Conservation (phyloP, 208 protist species). For the Zelonia costaricensis region DNA sequence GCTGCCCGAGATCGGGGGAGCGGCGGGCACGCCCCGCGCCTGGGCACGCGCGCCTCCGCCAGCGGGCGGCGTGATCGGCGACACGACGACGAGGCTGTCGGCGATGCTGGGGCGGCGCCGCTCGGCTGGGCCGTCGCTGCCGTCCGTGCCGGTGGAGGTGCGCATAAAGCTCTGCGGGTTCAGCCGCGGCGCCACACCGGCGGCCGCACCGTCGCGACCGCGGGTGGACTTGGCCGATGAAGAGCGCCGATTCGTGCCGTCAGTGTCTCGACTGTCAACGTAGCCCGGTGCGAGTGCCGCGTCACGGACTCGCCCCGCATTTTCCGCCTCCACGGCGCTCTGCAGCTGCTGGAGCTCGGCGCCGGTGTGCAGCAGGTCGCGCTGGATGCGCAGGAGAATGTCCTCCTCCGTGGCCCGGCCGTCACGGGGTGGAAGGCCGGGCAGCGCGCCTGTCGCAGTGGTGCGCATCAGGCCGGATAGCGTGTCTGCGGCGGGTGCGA, state of each 20-base stretch:
- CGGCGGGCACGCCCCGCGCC: not conserved
- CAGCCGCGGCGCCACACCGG: not conserved
- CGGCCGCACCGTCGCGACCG: not conserved
- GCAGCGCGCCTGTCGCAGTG: slow-evolving; percentile 4
- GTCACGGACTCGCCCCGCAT: not conserved
- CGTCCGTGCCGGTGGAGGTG: slow-evolving; percentile 3
- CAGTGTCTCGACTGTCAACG: not conserved
- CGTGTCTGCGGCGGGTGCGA: slow-evolving; percentile 1
- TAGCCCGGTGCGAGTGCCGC: not conserved
- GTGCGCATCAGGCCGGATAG: not conserved
- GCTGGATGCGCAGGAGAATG: slow-evolving; percentile 14
- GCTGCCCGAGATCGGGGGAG: not conserved
- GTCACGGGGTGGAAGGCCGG: not conserved
- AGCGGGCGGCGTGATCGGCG: slow-evolving; percentile 14
- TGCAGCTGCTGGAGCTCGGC: slow-evolving; percentile 19
- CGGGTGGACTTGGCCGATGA: not conserved
- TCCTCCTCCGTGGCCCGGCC: not conserved
- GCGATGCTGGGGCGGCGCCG: not conserved
- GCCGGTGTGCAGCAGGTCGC: slow-evolving; percentile 2
- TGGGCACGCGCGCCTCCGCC: not conserved
- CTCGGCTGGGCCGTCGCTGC: not conserved
- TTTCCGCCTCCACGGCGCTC: not conserved
- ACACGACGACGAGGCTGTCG: slow-evolving; percentile 23
- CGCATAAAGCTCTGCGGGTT: slow-evolving; percentile 9
- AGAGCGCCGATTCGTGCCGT: no score